Evolutionary conservation across 352 stramenopile genomes (phyloP), one percentile per base, ranked within the genome.

Genomic region (Globisporangium acanthophoron): DNA sequence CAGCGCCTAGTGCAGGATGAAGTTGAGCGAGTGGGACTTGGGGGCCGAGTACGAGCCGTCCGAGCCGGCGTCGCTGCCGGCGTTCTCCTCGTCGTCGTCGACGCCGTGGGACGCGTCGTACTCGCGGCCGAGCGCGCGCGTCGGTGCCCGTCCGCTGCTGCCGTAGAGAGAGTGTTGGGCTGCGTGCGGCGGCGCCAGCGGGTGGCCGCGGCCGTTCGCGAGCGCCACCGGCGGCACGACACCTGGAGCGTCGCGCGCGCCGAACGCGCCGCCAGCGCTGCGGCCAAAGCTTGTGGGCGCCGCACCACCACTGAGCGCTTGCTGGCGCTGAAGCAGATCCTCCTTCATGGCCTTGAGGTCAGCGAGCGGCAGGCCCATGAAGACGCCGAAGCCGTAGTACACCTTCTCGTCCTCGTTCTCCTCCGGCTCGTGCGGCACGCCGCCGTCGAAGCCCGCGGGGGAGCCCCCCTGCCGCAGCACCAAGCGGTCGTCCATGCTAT

Each of bases 351-450:
- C 79, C 56, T 90, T 91, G 51, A 94, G 72, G 47, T 92, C 84
- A n/a, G 79, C 74, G 50, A 94, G 73, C 35, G 82, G 78, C 45
- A 94, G 72, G 0, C 85, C 85, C 80, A 94, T 94, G 66, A 94
- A 94, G 39, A 94, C 85, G 53, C 85, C 85, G 47, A 94, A 94
- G 53, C 85, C 85, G 69, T 94, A 94, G 78, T 94, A 94, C 1
- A 94, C 72, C 67, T 94, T 90, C 59, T 92, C 79, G 52, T 90
- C 76, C 52, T 92, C 82, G 54, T 74, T 85, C 46, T 87, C 76
- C 50, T 81, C 70, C 24, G 62, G 64, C 9, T 82, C 69, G 24
- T 62, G 58, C 35, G 59, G 48, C 3, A 69, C 51, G 9, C 64
- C 61, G 31, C 35, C 35, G 0, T 45, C 29, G 3, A 20, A 33